Base-by-base conservation (phyloP, 306 rosid species). In the Dalbergia cultrata region DNA sequence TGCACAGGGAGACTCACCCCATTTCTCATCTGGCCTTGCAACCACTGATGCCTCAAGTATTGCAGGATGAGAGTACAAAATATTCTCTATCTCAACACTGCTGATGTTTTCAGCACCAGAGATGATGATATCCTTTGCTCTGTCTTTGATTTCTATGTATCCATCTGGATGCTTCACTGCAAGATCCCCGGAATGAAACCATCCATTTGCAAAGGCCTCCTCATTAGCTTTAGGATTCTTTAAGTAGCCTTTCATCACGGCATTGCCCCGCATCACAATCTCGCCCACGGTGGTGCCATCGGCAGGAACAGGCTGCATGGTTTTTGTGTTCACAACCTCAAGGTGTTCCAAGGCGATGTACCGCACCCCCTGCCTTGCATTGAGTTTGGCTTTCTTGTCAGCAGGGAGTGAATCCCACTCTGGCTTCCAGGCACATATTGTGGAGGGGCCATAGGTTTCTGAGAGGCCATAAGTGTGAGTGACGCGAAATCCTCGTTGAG, bases 1-100 rank as follows among this genome's bases (percentile, higher is more conserved):
- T 17, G 97, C 97, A 49, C 97, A 89, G 19, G 97, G 96, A 60
- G 96, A 84, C 80, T 93, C 97, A 1, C 97, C 96, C 97, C 97
- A 93, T 64, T 72, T 85, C 81, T 90, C 90, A 69, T 93, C 94
- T 13, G 96, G 91, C 85, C 96, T 82, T 9, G 94, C 92, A 54
- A 90, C 96, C 77, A 90, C 97, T 2, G 97, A 89, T 65, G 72
- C 94, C 85, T 93, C 97, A 6, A 90, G 78, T 52, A 93, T 77
- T 9, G 81, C 78, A 1, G 96, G 92, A 71, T 93, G 96, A 43
- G 72, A 73, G 80, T 93, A 90, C 4, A 93, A 47, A 21, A 39
- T 49, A 66, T 93, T 93, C 86, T 93, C 97, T 39, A 90, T 67
- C 77, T 93, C 97, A 70, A 93, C 88, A 63, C 97, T 93, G 37